phyloP scores from a whole-genome alignment of 1,284 basidiomycete species.

The Lignosus rhinocerotis region DNA sequence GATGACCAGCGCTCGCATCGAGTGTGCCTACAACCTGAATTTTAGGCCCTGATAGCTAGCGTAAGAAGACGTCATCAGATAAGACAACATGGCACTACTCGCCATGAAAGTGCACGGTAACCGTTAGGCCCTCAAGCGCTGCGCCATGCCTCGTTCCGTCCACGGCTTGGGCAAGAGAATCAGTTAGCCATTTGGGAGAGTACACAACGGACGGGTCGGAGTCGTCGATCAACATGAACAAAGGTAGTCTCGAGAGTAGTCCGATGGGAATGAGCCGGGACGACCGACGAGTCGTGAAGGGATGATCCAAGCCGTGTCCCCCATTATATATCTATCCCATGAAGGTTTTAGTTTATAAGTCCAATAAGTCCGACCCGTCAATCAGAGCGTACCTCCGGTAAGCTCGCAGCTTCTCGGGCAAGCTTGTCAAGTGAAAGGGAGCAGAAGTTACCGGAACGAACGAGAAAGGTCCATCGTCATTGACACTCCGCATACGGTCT shows the following conservation, averaged over 20 bases:
- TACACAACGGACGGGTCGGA: background rate
- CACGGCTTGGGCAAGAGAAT: background rate
- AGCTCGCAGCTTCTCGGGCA: too few species aligned
- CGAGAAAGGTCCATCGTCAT: too few species aligned
- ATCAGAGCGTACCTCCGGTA: too few species aligned
- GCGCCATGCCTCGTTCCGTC: background rate
- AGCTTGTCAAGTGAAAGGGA: too few species aligned
- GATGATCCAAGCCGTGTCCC: too few species aligned
- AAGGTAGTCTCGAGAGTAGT: background rate
- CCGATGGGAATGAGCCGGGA: background rate
- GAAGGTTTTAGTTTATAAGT: too few species aligned
- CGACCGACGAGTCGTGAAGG: too few species aligned
- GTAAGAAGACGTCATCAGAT: background rate
- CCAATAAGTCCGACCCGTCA: too few species aligned
- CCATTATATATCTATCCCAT: too few species aligned
- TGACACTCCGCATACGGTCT: too few species aligned
- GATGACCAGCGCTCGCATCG: background rate
- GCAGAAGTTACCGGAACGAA: too few species aligned
- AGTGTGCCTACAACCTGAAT: background rate
- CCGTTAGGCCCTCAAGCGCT: background rate
- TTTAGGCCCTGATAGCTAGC: background rate
- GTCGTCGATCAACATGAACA: background rate
- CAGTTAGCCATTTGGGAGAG: background rate
- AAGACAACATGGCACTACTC: background rate
- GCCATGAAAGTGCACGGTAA: constrained; percentile 6